phyloP scores from a whole-genome alignment of 495 filamentous ascomycete genomes.

The Sphaerosporella brunnea region DNA sequence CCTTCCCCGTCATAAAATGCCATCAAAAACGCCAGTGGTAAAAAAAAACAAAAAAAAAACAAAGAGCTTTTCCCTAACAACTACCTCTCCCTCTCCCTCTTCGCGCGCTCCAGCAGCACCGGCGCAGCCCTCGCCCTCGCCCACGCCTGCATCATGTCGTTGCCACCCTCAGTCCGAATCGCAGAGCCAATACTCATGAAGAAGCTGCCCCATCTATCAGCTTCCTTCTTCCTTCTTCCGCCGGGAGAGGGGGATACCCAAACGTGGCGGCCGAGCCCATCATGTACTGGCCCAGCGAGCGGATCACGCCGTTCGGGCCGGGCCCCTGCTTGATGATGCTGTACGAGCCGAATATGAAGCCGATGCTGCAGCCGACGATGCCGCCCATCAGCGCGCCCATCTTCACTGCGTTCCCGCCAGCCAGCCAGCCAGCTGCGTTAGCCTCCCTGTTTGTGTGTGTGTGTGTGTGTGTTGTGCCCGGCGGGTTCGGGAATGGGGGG shows the following conservation, averaged over 20 bases:
- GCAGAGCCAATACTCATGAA: conserved; percentile 98
- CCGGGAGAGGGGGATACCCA: conserved; percentile 50
- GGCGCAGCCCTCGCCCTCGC: conserved; percentile 15
- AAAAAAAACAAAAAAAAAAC: too few relatives aligned
- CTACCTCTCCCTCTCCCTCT: background rate
- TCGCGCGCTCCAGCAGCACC: conserved; percentile 5
- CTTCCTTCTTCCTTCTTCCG: background rate
- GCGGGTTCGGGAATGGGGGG: background rate
- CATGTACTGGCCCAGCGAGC: conserved; percentile 94
- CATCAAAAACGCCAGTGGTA: too few relatives aligned
- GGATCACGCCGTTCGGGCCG: conserved; percentile 79
- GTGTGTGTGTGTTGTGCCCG: background rate
- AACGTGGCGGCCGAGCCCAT: conserved; percentile 90
- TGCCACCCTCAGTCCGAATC: conserved; percentile 59
- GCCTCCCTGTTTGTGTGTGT: too few relatives aligned
- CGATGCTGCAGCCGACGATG: conserved; percentile 86
- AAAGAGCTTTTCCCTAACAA: too few relatives aligned
- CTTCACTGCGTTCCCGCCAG: too few relatives aligned
- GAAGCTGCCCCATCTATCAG: conserved; percentile 42
- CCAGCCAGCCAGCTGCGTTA: too few relatives aligned
- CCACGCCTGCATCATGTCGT: conserved; percentile 15
- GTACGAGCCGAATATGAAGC: conserved; percentile 88
- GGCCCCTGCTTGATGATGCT: conserved; percentile 89
- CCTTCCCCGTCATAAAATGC: too few relatives aligned
- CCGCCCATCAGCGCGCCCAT: conserved; percentile 97